A percentile compares a stretch with the other conserved stretches of the same genome.
Conservation (phyloP, 345 rosid species). For the Syzygium grande region DNA sequence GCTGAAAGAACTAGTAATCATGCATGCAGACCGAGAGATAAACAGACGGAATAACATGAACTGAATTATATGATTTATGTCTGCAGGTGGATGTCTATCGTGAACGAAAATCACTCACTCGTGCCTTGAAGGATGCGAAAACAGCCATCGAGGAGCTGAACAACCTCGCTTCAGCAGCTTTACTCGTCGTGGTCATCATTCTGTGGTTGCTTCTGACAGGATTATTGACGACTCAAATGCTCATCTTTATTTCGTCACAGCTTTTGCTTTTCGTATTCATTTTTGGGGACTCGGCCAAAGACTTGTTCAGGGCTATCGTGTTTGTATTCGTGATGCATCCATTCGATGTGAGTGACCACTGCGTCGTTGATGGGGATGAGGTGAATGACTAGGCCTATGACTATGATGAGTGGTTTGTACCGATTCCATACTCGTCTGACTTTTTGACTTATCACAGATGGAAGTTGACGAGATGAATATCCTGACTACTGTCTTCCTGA, state of each 20-base stretch:
- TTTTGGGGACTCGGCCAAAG: conserved; percentile 49
- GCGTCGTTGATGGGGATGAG: conserved; percentile 64
- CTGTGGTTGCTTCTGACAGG: conserved; percentile 47
- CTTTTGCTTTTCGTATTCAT: conserved; percentile 33
- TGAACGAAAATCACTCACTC: conserved; percentile 42
- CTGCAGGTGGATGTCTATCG: conserved; percentile 37
- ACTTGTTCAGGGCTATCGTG: conserved; percentile 47
- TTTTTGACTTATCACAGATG: conserved; percentile 33
- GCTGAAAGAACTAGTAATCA: neutral
- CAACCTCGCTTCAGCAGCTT: conserved; percentile 25
- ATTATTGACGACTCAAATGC: conserved; percentile 33
- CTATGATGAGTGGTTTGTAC: neutral
- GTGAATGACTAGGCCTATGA: conserved; percentile 13
- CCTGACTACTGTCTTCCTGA: conserved; percentile 55
- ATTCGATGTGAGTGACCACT: conserved; percentile 62
- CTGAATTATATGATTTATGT: neutral
- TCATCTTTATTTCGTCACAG: conserved; percentile 51
- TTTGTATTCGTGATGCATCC: conserved; percentile 76
- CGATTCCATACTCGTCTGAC: neutral
- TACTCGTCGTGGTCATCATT: conserved; percentile 19
- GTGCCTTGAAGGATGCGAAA: conserved; percentile 39
- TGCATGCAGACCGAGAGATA: fast-evolving
- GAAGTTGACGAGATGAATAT: conserved; percentile 69
- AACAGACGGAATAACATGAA: neutral
- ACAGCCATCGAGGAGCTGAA: conserved; percentile 53